Conservation (phyloP, 2,329 filamentous ascomycete genomes). For the Ophiocordyceps camponoti-saundersi region DNA sequence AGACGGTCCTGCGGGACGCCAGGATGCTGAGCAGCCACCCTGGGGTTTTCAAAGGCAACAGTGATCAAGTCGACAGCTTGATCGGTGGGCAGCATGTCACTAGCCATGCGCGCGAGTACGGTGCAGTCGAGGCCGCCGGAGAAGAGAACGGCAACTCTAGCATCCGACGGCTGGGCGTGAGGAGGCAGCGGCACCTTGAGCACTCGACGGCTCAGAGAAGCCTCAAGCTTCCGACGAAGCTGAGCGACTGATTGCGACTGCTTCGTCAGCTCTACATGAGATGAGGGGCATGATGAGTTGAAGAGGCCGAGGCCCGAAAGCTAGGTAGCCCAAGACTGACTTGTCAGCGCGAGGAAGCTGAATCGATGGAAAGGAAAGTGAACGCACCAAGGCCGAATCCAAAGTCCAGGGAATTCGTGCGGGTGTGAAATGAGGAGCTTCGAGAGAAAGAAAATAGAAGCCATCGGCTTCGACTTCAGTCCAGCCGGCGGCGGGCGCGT, state of each 20-base stretch:
- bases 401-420: constrained; percentile 13
- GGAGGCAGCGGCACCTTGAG: constrained; percentile 46
- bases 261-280: constrained; percentile 4
- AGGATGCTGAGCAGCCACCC: constrained; percentile 41
- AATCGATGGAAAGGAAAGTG: neutral
- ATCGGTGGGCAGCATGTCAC: constrained; percentile 52
- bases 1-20: constrained; percentile 16
- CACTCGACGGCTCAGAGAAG: constrained; percentile 48
- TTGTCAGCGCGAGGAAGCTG: constrained; percentile 1
- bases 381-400: constrained; percentile 28
- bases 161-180: constrained; percentile 15
- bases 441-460: constrained; percentile 51
- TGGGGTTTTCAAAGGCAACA: constrained; percentile 90
- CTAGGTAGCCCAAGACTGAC: constrained; percentile 12
- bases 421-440: constrained; percentile 5
- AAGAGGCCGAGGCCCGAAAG: constrained; percentile 36
- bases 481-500: constrained; percentile 38
- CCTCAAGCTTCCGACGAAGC: constrained; percentile 35
- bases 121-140: constrained; percentile 92
- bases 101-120: constrained; percentile 61
- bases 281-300: constrained; percentile 27
- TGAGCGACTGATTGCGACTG: constrained; percentile 31
- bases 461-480: constrained; percentile 73
- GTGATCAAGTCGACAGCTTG: constrained; percentile 80
- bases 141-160: constrained; percentile 65